Evolutionary conservation across 345 rosid species (phyloP).

Genomic region (Eucalyptus tenuipes): DNA sequence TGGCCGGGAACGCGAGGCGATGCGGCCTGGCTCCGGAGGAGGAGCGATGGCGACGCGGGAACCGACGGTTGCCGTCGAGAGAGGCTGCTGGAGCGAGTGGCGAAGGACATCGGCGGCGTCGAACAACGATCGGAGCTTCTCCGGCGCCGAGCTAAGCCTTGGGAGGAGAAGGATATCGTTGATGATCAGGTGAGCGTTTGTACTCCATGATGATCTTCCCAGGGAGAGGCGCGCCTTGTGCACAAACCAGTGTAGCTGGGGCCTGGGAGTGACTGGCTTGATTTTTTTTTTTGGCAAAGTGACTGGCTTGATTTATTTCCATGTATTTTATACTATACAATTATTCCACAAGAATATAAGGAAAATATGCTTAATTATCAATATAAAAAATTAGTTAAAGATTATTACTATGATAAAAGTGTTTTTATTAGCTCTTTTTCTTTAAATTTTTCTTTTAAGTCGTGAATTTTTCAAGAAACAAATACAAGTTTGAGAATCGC

Average conservation of each 20-base stretch:
- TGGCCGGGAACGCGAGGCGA: background rate
- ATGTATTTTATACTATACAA: background rate
- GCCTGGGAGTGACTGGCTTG: background rate
- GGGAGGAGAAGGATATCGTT: background rate
- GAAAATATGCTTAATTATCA: background rate
- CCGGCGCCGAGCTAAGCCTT: background rate
- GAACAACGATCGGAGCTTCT: background rate
- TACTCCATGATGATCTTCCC: background rate
- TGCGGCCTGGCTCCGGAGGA: background rate
- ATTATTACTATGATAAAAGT: background rate
- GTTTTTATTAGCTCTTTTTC: background rate
- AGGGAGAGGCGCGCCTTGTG: background rate
- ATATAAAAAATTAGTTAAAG: background rate
- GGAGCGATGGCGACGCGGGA: background rate
- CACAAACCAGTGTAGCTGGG: background rate
- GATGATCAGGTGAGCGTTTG: background rate
- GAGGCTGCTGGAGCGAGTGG: background rate
- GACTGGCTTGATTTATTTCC: background rate
- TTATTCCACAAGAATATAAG: background rate
- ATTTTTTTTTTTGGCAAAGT: no score
- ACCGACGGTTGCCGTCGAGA: background rate
- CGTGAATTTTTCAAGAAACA: fast-evolving
- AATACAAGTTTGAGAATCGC: no score
- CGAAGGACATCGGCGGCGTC: background rate
- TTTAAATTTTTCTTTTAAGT: background rate